A percentile compares a stretch with the other conserved stretches of the same genome.
phyloP scores from a whole-genome alignment of 805 yeast genomes.

The Pichia insulana region DNA sequence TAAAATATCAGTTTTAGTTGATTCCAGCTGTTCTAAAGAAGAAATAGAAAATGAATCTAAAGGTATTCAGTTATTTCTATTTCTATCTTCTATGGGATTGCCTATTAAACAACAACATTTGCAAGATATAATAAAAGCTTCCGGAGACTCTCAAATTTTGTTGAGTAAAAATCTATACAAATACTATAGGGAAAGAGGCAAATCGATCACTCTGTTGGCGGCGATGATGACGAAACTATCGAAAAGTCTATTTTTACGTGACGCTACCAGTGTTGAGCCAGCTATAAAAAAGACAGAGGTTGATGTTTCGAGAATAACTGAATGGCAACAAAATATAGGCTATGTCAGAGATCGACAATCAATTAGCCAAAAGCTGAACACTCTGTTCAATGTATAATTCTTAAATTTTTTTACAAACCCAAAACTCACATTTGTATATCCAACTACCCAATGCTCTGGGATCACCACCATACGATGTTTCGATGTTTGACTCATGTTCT shows the following conservation, averaged over 20 bases:
- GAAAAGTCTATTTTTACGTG: slow-evolving; percentile 8
- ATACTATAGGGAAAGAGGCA: slow-evolving; percentile 35
- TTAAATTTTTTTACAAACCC: slow-evolving; percentile 40
- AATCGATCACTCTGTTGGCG: slow-evolving; percentile 17
- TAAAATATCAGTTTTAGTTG: slow-evolving; percentile 35
- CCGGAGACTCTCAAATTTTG: slow-evolving; percentile 30
- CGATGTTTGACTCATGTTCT: slow-evolving; percentile 35
- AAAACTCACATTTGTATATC: slow-evolving; percentile 55
- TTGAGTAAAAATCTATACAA: slow-evolving; percentile 35
- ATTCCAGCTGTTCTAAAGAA: slow-evolving; percentile 29
- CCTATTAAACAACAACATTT: slow-evolving; percentile 35
- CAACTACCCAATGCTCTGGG: slow-evolving; percentile 42
- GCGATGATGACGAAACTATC: slow-evolving; percentile 18
- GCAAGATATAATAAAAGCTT: slow-evolving; percentile 28
- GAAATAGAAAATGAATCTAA: slow-evolving; percentile 30
- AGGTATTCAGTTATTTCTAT: slow-evolving; percentile 34
- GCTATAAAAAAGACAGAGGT: slow-evolving; percentile 8
- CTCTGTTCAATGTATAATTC: neutral
- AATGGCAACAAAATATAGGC: slow-evolving; percentile 19
- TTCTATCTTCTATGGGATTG: slow-evolving; percentile 39
- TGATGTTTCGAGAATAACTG: slow-evolving; percentile 8
- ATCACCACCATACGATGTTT: slow-evolving; percentile 48
- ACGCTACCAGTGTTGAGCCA: neutral
- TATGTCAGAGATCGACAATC: slow-evolving; percentile 7
- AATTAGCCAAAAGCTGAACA: slow-evolving; percentile 5